Conservation (phyloP, 2,329 filamentous ascomycete species). For the Ophiostoma sp. region DNA sequence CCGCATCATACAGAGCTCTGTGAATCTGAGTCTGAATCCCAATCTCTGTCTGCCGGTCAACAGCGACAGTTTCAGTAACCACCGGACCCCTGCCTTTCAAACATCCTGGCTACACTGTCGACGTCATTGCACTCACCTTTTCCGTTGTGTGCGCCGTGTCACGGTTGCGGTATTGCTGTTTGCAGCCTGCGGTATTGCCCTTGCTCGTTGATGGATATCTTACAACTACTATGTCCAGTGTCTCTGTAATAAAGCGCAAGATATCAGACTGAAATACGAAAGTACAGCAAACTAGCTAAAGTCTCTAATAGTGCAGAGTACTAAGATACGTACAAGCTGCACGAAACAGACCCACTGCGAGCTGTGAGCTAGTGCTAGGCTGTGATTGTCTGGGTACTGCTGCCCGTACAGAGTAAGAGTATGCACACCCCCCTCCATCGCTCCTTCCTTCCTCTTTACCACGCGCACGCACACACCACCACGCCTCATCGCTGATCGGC, state of each 20-base stretch:
- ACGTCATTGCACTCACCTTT: slow-evolving; percentile 2
- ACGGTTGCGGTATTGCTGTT: not conserved
- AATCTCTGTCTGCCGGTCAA: no score
- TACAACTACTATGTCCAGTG: no score
- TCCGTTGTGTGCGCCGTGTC: not conserved
- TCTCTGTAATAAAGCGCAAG: not conserved
- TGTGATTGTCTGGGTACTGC: not conserved
- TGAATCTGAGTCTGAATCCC: no score
- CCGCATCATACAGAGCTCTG: not conserved
- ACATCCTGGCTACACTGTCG: not conserved
- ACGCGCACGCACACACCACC: not conserved
- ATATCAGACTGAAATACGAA: not conserved
- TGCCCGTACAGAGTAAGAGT: not conserved
- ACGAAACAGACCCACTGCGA: not conserved
- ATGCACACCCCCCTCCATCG: slow-evolving; percentile 1
- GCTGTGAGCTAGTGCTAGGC: not conserved
- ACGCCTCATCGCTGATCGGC: slow-evolving; percentile 7
- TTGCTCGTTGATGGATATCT: not conserved
- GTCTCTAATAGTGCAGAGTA: not conserved
- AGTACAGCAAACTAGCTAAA: not conserved
- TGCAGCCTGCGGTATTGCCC: not conserved
- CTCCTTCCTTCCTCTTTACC: not conserved
- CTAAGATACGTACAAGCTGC: no score
- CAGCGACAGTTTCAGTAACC: not conserved
- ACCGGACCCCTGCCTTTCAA: not conserved